Base-by-base conservation (phyloP, 2,329 filamentous ascomycete genomes). In the Cercospora sesami region DNA sequence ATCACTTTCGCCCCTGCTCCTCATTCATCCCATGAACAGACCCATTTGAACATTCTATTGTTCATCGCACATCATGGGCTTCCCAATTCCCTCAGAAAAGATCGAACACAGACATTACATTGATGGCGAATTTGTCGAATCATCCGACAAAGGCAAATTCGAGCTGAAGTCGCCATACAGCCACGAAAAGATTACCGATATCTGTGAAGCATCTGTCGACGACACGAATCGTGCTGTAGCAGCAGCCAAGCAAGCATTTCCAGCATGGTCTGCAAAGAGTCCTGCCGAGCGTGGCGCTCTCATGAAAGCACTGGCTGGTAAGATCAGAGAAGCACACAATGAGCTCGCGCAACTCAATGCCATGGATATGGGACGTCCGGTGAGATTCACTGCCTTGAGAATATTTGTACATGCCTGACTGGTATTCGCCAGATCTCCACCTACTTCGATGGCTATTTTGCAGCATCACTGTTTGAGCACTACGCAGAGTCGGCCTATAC, bases 191-290 rank as follows among this genome's bases (percentile, higher is more conserved):
- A 75, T 75, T 30, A 67, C 66, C 6, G 68, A 89, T 2, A 90
- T 94, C 60, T 87, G 90, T 75, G 89, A 90, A 16, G 91, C 90
- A 6, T 85, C 86, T 0, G 80, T 83, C 0, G 84, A 87, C 21
- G 91, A 93, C 79, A 86, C 93, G 64, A 88, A 93, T 77, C 81
- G 79, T 9, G 91, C 91, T 14, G 91, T 93, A 18, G 81, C 84
- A 31, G 89, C 91, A 3, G 91, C 91, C 42, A 86, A 89, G 62
- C 84, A 84, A 71, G 91, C 91, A 2, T 88, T 93, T 76, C 73
- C 72, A 84, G 77, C 80, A 60, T 78, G 78, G 69, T 94, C 92
- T 90, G 81, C 86, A 67, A 67, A 75, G 48, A 66, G 64, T 2
- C 81, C 82, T 0, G 69, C 76, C 2, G 75, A 80, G 26, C 81